Evolutionary conservation across 352 stramenopile species (phyloP), one percentile per base, ranked within the genome.

Genomic region (Pythium guiyangense): DNA sequence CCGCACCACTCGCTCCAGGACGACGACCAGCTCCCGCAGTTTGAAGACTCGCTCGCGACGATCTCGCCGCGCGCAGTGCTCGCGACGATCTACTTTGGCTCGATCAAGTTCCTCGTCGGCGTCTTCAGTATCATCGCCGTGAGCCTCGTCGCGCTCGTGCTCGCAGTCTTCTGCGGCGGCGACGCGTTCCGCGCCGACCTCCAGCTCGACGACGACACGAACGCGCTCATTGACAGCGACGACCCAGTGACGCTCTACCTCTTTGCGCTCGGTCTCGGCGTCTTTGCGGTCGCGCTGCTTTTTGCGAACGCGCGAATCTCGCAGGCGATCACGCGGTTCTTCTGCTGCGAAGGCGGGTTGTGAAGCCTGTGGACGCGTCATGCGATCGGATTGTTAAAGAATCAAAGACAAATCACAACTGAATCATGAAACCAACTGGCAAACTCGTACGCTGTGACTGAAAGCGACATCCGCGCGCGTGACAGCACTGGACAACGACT

Each of bases 251-350:
- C 49, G 5, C 57, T 74, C 20, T 77, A 76, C 49, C 60, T 67
- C 12, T 66, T 62, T 18, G 54, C 62, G 39, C 63, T 77, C 37
- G 66, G 57, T 2, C 52, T 78, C 42, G 39, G 75, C 31, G 4
- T 76, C 31, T 25, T 72, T 26, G 53, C 70, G 42, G 51, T 80
- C 46, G 59, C 68, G 14, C 35, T 79, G 58, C 50, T 83, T 18
- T 72, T 86, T 52, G 72, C 56, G 11, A 60, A 75, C 49, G 70
- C 64, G 27, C 63, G 67, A 8, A 52, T 79, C 45, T 69, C 75
- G 20, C 76, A 83, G 53, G 59, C 62, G 35, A 54, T 79, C 31
- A 88, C 78, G 35, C 70, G 75, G 17, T 84, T 81, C 60, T 80
- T 84, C 55, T 85, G 71, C 61, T 86, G 78, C 54, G 68, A 69